Evolutionary conservation across 768 basidiomycete genomes (phyloP).

Genomic region (Hebeloma cylindrosporum): DNA sequence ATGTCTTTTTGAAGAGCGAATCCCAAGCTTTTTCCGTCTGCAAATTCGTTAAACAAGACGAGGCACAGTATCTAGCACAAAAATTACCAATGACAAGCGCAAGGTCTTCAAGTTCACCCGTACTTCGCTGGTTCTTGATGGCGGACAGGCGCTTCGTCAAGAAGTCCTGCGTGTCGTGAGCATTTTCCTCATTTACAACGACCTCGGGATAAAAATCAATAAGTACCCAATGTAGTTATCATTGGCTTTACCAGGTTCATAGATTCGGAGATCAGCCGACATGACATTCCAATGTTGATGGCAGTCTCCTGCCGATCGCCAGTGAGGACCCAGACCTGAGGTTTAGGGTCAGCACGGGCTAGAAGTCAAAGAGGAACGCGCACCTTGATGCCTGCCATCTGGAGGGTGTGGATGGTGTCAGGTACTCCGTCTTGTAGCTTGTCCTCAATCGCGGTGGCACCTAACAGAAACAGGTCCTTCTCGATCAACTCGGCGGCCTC

Average conservation of each 20-base stretch:
- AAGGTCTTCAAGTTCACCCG: slow-evolving; percentile 92
- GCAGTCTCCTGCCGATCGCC: slow-evolving; percentile 99
- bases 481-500: slow-evolving; percentile 95
- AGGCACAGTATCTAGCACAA: not conserved
- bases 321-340: slow-evolving; percentile 93
- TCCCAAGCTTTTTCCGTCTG: slow-evolving; percentile 93
- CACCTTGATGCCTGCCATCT: slow-evolving; percentile 96
- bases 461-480: slow-evolving; percentile 87
- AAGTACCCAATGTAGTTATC: not conserved
- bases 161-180: slow-evolving; percentile 81
- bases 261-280: slow-evolving; percentile 93
- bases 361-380: slow-evolving; percentile 3
- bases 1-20: slow-evolving; percentile 94
- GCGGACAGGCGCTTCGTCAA: slow-evolving; percentile 85
- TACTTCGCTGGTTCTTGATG: slow-evolving; percentile 88
- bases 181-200: slow-evolving; percentile 88
- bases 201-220: slow-evolving; percentile 50
- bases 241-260: slow-evolving; percentile 87
- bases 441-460: slow-evolving; percentile 98
- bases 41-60: slow-evolving; percentile 10
- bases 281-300: slow-evolving; percentile 98
- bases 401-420: slow-evolving; percentile 95
- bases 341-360: slow-evolving; percentile 1
- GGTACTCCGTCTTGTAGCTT: slow-evolving; percentile 98
- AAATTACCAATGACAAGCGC: slow-evolving; percentile 87